phyloP scores from a whole-genome alignment of 1,284 basidiomycete genomes.

The Amylostereum chailletii region DNA sequence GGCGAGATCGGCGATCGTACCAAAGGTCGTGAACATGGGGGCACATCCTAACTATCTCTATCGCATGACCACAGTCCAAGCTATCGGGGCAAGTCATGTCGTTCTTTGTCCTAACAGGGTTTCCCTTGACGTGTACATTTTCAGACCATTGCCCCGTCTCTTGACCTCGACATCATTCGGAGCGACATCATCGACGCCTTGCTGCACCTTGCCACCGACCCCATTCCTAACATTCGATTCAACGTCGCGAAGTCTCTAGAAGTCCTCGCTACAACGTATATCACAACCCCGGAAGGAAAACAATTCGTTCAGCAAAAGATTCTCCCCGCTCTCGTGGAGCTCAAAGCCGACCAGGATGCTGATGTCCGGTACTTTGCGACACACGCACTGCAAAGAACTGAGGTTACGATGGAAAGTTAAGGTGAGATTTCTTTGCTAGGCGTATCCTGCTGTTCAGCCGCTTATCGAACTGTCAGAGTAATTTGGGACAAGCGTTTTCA shows the following conservation, averaged over 20 bases:
- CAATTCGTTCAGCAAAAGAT: conserved; percentile 71
- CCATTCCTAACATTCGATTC: conserved; percentile 99
- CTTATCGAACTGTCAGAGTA: too few relatives aligned
- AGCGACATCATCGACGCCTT: conserved; percentile 85
- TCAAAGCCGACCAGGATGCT: conserved; percentile 88
- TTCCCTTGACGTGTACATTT: conserved; percentile 8
- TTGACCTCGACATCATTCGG: conserved; percentile 80
- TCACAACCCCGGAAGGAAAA: conserved; percentile 60
- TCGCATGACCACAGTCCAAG: conserved; percentile 98
- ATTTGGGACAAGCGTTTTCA: too few relatives aligned
- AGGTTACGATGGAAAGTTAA: too few relatives aligned
- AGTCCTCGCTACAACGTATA: conserved; percentile 72
- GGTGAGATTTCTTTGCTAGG: not conserved
- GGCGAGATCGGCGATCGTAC: conserved; percentile 92
- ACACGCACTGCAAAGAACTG: conserved; percentile 46
- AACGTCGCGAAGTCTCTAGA: conserved; percentile 96
- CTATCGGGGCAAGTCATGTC: conserved; percentile 73
- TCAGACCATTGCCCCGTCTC: conserved; percentile 91
- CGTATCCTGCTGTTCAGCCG: too few relatives aligned
- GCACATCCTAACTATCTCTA: conserved; percentile 96
- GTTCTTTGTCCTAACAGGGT: conserved; percentile 2
- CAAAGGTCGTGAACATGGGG: conserved; percentile 97
- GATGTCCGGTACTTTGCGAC: conserved; percentile 88
- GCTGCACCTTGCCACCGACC: conserved; percentile 78
- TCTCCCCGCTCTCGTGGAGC: conserved; percentile 76